Evolutionary conservation across 2,329 filamentous ascomycete genomes (phyloP).

Genomic region (Colletotrichum godetiae): DNA sequence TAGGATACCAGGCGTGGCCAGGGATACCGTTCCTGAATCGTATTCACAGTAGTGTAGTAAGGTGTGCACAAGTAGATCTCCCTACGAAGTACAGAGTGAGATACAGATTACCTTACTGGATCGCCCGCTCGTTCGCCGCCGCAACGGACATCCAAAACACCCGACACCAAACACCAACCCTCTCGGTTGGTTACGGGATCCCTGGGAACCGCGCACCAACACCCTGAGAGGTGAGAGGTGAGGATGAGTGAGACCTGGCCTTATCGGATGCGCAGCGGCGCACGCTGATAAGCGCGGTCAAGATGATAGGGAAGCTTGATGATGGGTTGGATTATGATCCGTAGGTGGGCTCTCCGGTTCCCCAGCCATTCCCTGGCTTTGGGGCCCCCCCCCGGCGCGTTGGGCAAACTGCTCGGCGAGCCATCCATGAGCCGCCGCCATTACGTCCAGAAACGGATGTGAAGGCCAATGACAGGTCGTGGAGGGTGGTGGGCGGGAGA

Average conservation of each 20-base stretch:
- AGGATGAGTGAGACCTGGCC: not conserved
- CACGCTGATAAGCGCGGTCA: constrained; percentile 25
- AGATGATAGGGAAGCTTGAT: constrained; percentile 4
- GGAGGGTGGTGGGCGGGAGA: not conserved
- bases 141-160: not conserved
- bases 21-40: constrained; percentile 1
- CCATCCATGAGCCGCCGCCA: constrained; percentile 11
- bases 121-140: not conserved
- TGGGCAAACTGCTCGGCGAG: constrained; percentile 6
- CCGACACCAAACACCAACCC: not conserved
- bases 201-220: not conserved
- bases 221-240: not conserved
- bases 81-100: not conserved
- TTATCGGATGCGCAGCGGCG: constrained; percentile 5
- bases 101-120: not conserved
- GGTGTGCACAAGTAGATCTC: not conserved
- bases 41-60: no score
- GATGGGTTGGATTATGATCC: no score
- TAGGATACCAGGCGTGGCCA: not conserved
- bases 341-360: constrained; percentile 2
- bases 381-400: constrained; percentile 4
- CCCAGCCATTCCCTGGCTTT: constrained; percentile 12
- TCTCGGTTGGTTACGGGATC: constrained; percentile 14
- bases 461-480: not conserved
- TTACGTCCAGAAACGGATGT: constrained; percentile 16